Evolutionary conservation across 2,329 filamentous ascomycete species (phyloP), one percentile per base, ranked within the genome.

Genomic region (Aspergillus brunneoviolaceus): DNA sequence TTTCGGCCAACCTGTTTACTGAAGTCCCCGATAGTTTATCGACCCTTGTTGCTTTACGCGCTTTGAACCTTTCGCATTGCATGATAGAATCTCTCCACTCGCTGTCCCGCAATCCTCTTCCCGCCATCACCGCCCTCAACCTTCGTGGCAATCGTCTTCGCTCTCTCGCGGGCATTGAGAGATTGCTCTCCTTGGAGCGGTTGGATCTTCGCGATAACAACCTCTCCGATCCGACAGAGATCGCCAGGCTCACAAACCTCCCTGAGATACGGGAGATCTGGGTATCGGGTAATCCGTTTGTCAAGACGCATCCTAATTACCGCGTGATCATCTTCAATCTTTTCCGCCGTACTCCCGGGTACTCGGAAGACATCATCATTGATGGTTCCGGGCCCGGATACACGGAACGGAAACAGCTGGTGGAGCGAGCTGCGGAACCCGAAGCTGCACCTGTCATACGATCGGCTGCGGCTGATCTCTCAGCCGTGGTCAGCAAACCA

Each of bases 51-150:
- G 89, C 92, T 29, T 84, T 99, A n/a, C 88, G 93, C 65, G 93
- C 95, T 25, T 80, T 99, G 57, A 98, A 99, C 70, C 82, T 99
- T 27, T 96, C 94, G 4, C 90, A 96, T 70, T 98, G 94, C 82
- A 97, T 98, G 93, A 98, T 99, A 64, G 91, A 94, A 68, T 95
- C 92, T 16, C 82, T 99, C 58, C 90, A 96, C 69, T 96, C 94
- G 2, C 81, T 99, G 48, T 88, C 88, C 2, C 87, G 90, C 64
- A 95, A 89, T 69, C 75, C 95, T 12, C 83, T 99, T 5, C 94
- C 95, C 29, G 94, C 95, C 21, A 96, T 99, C 63, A 96, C 91
- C 1, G 93, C 93, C 1, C 81, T 99, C 59, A 98, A 98, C 70
- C 84, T 99, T 58, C 88, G 94, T 59, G 91, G 87, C 53, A 99